Conservation (phyloP, 164 flowering plant species). For the Stephania yunnanensis region DNA sequence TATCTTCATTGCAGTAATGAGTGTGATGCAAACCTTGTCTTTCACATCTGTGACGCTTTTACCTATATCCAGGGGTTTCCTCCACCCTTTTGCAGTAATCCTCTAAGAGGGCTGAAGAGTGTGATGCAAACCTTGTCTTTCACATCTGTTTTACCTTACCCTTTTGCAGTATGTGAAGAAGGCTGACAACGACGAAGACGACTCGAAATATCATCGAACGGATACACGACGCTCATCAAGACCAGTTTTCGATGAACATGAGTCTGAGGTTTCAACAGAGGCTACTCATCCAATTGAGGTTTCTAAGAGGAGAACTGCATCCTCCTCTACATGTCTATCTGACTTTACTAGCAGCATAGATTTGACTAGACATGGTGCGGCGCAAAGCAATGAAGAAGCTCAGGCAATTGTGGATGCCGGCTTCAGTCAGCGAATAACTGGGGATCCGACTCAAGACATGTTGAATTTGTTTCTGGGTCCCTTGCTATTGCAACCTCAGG, state of each 20-base stretch:
- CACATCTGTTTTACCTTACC: neutral
- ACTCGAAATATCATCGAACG: slow-evolving; percentile 15
- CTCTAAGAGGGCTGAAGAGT: too few species aligned
- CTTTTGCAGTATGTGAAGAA: slow-evolving; percentile 40
- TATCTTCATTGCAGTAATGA: neutral
- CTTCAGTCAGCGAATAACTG: slow-evolving; percentile 19
- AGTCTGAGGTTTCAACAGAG: slow-evolving; percentile 14
- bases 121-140: neutral
- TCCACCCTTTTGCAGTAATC: slow-evolving; percentile 38
- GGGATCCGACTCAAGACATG: slow-evolving; percentile 63
- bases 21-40: neutral
- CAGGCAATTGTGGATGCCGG: slow-evolving; percentile 2
- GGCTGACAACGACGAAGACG: slow-evolving; percentile 26
- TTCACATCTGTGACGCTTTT: neutral
- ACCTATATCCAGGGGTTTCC: too few species aligned
- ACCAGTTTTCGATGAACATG: slow-evolving; percentile 10
- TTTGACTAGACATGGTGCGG: neutral
- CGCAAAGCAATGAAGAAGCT: slow-evolving; percentile 1
- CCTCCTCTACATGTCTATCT: neutral
- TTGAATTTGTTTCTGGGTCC: slow-evolving; percentile 63
- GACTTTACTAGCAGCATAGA: slow-evolving; percentile 4
- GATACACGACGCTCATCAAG: slow-evolving; percentile 11
- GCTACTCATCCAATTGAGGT: slow-evolving; percentile 2
- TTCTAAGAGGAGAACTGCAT: slow-evolving; percentile 9
- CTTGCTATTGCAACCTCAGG: slow-evolving; percentile 34